Base-by-base conservation (phyloP, 768 basidiomycete species). In the Tulasnella sp. region DNA sequence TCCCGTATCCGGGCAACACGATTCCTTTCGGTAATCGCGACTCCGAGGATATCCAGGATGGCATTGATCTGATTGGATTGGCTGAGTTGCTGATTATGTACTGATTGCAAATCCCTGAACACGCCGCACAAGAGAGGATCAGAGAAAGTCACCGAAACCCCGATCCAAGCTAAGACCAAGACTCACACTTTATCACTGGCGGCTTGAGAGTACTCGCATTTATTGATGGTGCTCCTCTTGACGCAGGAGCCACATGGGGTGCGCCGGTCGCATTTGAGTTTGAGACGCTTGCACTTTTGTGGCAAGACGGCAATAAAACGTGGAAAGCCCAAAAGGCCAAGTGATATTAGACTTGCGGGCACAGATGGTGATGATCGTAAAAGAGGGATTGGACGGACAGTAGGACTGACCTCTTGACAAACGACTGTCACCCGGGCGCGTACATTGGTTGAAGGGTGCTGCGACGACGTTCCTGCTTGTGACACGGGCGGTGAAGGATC, bases 171-270 rank as follows among this genome's bases (percentile, higher is more conserved):
- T 59, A 22, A n/a, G 24, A 15, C 10, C 22, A 27, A 17, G 21
- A 74, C 82, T 53, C 60, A 85, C 82, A 91, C 82, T 78, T 90
- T 91, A 73, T 91, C 88, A 17, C 85, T 82, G 0, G 88, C 88
- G 15, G 85, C 87, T 22, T 85, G 80, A 0, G 57, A 58, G 42
- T 64, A 64, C 19, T 44, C 38, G 53, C 63, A 64, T 24, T 61
- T 49, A 41, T 21, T n/a, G 30, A 62, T 46, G 29, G 63, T 62
- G 29, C 87, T 84, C 62, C 87, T 83, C 67, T 90, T 90, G 17
- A 80, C 76, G 64, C 89, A 91, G 25, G 82, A 83, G 0, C 80
- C 80, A 63, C 88, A 91, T 0, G 88, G 88, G 2, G 76, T 80
- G 21, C 83, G 78, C 41, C 88, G 74, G 71, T 91, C 88, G 67